Evolutionary conservation across 2,329 filamentous ascomycete species (phyloP), one percentile per base, ranked within the genome.

Genomic region (Verticillium nubilum): DNA sequence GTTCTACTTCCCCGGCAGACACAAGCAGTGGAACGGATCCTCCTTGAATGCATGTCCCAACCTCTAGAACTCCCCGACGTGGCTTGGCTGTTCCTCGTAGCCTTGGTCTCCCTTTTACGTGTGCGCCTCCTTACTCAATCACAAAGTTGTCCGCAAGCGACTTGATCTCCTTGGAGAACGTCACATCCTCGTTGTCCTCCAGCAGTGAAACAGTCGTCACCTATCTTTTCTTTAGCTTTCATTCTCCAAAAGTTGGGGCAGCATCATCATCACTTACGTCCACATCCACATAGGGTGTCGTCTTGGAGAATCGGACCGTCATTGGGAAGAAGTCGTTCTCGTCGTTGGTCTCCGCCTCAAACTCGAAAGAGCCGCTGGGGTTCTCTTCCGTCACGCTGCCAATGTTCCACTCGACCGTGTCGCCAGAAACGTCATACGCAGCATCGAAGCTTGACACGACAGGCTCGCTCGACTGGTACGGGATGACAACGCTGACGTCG

Each of bases 291-390:
- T 91, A 97, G 28, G 95, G 94, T 60, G 83, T 86, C 50, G 86
- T 84, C 83, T 96, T 97, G 64, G 86, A 88, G 76, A 99, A 99
- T 58, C 87, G 85, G 62, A 98, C 87, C 58, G 85, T 89, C 93
- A 99, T 98, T 1, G 95, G 95, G 86, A 99, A 99, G 79, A 98
- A 98, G 68, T 97, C 93, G 59, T 91, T 88, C 72, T 98, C 95
- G 66, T 93, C 91, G 59, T 87, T 85, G 12, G 91, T 91, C 72
- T 91, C 87, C 1, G 92, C 92, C 75, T 98, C 95, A 66, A 99
- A 98, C 73, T 99, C 95, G 69, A 99, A 98, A 54, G 90, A 89
- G 19, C 95, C 95, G 47, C 81, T 92, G 19, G 87, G 78, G 72
- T 95, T 97, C 60, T 88, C 88, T 56, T 92, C 88, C 68, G 93